phyloP scores from a whole-genome alignment of 208 protist genomes.

The Crithidia thermophila region DNA sequence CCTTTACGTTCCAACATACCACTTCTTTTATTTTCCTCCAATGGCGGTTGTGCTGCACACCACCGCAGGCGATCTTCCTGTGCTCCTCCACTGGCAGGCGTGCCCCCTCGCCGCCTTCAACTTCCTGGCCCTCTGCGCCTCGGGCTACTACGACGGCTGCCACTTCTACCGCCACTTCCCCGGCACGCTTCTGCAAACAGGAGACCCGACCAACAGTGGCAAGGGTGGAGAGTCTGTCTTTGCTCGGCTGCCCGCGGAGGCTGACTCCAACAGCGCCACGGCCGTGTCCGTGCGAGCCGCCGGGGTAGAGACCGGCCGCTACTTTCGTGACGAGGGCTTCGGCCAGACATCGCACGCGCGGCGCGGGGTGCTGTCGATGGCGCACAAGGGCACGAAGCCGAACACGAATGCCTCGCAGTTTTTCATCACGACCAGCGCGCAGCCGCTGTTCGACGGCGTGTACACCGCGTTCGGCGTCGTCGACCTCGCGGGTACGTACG shows the following conservation, averaged over 20 bases:
- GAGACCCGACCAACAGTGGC: slow-evolving; percentile 93
- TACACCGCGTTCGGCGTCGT: slow-evolving; percentile 97
- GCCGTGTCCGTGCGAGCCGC: slow-evolving; percentile 6
- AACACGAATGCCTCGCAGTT: slow-evolving; percentile 93
- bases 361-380: slow-evolving; percentile 95
- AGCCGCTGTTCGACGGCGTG: slow-evolving; percentile 75
- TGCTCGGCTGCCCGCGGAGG: slow-evolving; percentile 27
- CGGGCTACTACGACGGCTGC: slow-evolving; percentile 94
- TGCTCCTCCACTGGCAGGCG: slow-evolving; percentile 67
- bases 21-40: no score
- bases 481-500: slow-evolving; percentile 43
- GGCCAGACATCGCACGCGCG: slow-evolving; percentile 85
- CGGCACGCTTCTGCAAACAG: slow-evolving; percentile 93
- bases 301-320: slow-evolving; percentile 29
- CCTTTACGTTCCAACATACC: no score
- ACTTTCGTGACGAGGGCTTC: slow-evolving; percentile 91
- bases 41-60: slow-evolving; percentile 86
- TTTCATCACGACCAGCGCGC: slow-evolving; percentile 75
- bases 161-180: slow-evolving; percentile 95
- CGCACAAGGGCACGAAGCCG: slow-evolving; percentile 89
- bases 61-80: slow-evolving; percentile 60
- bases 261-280: background rate
- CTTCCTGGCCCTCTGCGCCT: slow-evolving; percentile 95
- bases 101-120: slow-evolving; percentile 95
- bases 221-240: slow-evolving; percentile 96